These are phyloP conservation scores for Suillus plorans DNA, from an alignment of 768 basidiomycete genomes.

Conservation along the genomic window DNA sequence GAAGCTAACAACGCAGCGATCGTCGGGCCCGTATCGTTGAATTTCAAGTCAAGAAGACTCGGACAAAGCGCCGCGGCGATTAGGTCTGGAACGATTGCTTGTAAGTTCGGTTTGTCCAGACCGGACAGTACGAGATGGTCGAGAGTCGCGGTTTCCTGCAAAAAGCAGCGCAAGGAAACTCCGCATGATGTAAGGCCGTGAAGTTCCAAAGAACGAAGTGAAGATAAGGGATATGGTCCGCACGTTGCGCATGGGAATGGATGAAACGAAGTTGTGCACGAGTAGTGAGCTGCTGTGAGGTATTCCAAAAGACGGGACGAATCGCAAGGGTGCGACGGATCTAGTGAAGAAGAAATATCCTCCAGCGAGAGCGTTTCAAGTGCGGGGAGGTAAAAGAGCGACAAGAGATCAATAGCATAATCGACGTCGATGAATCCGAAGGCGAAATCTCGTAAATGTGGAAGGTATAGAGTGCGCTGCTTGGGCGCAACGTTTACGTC, in stretches of 20 bases:
- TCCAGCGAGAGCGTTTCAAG: slow-evolving; percentile 43
- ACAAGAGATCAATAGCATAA: slow-evolving; percentile 39
- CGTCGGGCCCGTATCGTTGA: background rate
- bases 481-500: slow-evolving; percentile 4
- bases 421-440: slow-evolving; percentile 46
- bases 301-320: slow-evolving; percentile 36
- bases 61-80: background rate
- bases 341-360: slow-evolving; percentile 43
- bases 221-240: slow-evolving; percentile 8
- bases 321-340: slow-evolving; percentile 33
- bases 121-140: background rate
- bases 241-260: slow-evolving; percentile 11
- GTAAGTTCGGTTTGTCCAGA: background rate
- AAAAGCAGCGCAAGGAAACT: slow-evolving; percentile 6
- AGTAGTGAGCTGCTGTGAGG: slow-evolving; percentile 21
- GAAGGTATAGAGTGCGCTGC: slow-evolving; percentile 24
- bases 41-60: background rate
- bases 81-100: background rate
- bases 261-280: background rate
- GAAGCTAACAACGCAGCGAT: background rate
- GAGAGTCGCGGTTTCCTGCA: slow-evolving; percentile 4
- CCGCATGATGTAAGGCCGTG: slow-evolving; percentile 6
- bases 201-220: slow-evolving; percentile 3
- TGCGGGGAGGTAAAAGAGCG: slow-evolving; percentile 37
- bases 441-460: slow-evolving; percentile 32